A percentile compares a stretch with the other conserved stretches of the same genome.
phyloP scores from a whole-genome alignment of 2,329 filamentous ascomycete genomes.

The Alternaria longipes region DNA sequence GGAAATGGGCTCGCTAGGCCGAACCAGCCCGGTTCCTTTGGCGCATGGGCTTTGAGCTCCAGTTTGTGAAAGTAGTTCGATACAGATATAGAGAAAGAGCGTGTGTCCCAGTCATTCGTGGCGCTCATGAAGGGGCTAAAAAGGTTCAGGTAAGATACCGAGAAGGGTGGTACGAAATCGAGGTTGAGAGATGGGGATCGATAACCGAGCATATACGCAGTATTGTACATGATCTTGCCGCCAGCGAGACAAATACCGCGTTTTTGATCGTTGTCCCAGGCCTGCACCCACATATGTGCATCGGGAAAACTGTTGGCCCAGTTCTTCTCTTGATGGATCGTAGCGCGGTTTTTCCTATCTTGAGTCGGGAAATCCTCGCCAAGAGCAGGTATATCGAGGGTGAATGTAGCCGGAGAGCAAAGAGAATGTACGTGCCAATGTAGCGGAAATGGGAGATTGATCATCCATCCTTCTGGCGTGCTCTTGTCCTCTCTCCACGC shows the following conservation, averaged over 20 bases:
- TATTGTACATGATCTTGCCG: constrained; percentile 47
- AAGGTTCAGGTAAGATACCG: constrained; percentile 41
- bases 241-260: constrained; percentile 45
- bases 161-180: constrained; percentile 58
- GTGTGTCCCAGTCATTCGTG: constrained; percentile 52
- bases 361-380: constrained; percentile 28
- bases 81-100: constrained; percentile 52
- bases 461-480: constrained; percentile 59
- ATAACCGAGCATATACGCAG: constrained; percentile 59
- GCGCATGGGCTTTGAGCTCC: constrained; percentile 53
- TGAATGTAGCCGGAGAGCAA: constrained; percentile 52
- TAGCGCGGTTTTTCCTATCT: constrained; percentile 47
- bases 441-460: constrained; percentile 57
- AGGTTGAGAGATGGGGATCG: constrained; percentile 48
- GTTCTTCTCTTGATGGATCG: constrained; percentile 62
- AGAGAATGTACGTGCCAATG: constrained; percentile 63
- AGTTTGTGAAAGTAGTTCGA: constrained; percentile 54
- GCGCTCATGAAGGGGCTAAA: constrained; percentile 56
- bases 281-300: constrained; percentile 53
- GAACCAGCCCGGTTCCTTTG: constrained; percentile 56
- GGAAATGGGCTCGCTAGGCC: constrained; percentile 57
- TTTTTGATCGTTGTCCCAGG: constrained; percentile 29
- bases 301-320: constrained; percentile 59
- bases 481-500: constrained; percentile 49
- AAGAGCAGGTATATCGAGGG: constrained; percentile 49